Percentiles rank a stretch among this genome's conserved stretches.
Conservation (phyloP, 2,329 filamentous ascomycete species). For the Akanthomyces uredinophilus region DNA sequence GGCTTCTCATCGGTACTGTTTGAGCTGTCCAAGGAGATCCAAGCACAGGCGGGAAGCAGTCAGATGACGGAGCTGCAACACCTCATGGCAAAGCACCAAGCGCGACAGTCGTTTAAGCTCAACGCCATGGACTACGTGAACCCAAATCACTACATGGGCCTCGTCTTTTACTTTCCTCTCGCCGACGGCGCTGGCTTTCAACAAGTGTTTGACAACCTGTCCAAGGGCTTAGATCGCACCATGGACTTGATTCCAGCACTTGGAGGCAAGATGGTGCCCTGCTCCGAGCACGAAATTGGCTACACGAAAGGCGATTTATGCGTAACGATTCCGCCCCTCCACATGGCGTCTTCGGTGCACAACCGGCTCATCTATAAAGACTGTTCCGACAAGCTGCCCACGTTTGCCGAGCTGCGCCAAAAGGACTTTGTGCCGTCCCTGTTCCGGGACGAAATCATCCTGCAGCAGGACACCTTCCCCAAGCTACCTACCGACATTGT, state of each 20-base stretch:
- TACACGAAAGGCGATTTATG: constrained; percentile 21
- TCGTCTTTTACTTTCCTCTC: constrained; percentile 32
- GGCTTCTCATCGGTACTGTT: constrained; percentile 24
- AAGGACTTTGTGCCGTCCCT: constrained; percentile 24
- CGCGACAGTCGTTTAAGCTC: constrained; percentile 26
- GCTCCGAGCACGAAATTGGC: constrained; percentile 23
- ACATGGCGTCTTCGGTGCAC: constrained; percentile 9
- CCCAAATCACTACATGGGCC: constrained; percentile 27
- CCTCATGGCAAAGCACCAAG: constrained; percentile 20
- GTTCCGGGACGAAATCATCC: constrained; percentile 24
- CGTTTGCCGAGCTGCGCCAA: constrained; percentile 23
- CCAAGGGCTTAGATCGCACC: constrained; percentile 29
- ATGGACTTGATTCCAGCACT: constrained; percentile 33
- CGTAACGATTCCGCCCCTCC: constrained; percentile 20
- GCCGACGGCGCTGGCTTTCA: constrained; percentile 22
- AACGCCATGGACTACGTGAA: constrained; percentile 30
- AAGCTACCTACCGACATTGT: constrained; percentile 26
- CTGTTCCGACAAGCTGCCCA: constrained; percentile 22
- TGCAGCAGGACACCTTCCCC: constrained; percentile 21
- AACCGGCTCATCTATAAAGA: constrained; percentile 23
- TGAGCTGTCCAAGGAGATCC: constrained; percentile 16
- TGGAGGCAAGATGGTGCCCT: constrained; percentile 30
- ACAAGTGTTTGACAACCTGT: constrained; percentile 27
- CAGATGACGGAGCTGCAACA: constrained; percentile 12
- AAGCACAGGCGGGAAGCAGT: constrained; percentile 6